phyloP scores from a whole-genome alignment of 306 rosid genomes.

The Calophaca sinica region DNA sequence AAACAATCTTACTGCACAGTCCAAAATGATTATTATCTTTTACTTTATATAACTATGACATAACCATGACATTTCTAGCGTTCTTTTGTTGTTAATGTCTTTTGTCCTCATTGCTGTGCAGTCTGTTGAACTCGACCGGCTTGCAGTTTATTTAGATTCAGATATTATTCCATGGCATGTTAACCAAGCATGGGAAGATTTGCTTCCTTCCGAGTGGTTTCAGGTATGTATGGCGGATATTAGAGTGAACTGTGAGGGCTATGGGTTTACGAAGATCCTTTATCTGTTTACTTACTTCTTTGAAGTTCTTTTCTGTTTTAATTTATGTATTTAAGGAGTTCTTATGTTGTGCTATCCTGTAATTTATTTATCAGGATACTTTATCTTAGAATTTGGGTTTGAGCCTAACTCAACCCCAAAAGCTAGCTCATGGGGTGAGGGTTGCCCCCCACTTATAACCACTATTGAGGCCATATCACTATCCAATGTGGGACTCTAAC shows the following conservation, averaged over 20 bases:
- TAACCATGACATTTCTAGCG: background rate
- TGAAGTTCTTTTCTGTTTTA: conserved; percentile 40
- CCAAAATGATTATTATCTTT: conserved; percentile 24
- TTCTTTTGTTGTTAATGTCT: conserved; percentile 44
- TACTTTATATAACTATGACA: background rate
- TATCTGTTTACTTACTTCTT: background rate
- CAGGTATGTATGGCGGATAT: conserved; percentile 62
- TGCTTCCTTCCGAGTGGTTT: conserved; percentile 96
- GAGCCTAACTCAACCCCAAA: too few species aligned
- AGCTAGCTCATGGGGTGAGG: too few species aligned
- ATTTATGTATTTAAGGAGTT: conserved; percentile 21
- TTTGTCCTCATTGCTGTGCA: conserved; percentile 54
- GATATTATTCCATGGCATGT: conserved; percentile 82
- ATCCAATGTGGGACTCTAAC: too few species aligned
- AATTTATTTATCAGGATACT: conserved; percentile 13
- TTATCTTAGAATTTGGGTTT: too few species aligned
- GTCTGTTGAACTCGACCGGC: conserved; percentile 88
- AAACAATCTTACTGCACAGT: conserved; percentile 11
- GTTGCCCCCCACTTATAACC: too few species aligned
- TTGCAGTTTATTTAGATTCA: conserved; percentile 91
- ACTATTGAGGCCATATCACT: too few species aligned
- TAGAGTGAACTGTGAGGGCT: conserved; percentile 5
- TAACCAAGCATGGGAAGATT: conserved; percentile 81
- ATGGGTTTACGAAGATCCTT: background rate
- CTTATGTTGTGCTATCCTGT: background rate